Percentiles rank a stretch among this genome's conserved stretches.
These are phyloP conservation scores for Closterium sp. DNA, from an alignment of 139 green algal genomes.

Conservation along the genomic window DNA sequence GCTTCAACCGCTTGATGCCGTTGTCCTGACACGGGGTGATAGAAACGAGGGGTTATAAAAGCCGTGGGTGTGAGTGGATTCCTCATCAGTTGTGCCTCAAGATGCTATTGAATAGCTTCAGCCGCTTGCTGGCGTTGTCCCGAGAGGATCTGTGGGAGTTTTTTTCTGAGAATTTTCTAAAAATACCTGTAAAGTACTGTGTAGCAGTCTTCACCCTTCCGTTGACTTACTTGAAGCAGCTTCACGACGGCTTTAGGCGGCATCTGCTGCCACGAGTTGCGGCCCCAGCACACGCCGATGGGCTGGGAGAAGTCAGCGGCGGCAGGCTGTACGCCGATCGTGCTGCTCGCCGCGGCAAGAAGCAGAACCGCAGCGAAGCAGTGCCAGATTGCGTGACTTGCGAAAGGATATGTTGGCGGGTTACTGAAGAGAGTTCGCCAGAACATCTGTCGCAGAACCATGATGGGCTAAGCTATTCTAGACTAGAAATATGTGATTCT, in stretches of 20 bases:
- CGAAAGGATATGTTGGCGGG: neutral
- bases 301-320: neutral
- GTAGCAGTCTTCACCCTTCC: neutral
- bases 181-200: too few relatives aligned
- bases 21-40: too few relatives aligned
- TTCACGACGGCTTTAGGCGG: neutral
- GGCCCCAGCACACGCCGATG: constrained; percentile 23
- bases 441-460: neutral
- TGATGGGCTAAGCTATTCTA: neutral
- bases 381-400: neutral
- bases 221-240: neutral
- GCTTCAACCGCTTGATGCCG: too few relatives aligned
- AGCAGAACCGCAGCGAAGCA: neutral
- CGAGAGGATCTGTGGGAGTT: too few relatives aligned
- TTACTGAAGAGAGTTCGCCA: neutral
- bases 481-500: neutral
- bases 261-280: neutral
- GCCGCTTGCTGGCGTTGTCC: too few relatives aligned
- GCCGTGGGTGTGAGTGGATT: too few relatives aligned
- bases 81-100: too few relatives aligned
- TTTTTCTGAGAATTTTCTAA: too few relatives aligned
- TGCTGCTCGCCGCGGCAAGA: neutral
- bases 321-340: neutral
- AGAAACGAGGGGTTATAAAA: too few relatives aligned
- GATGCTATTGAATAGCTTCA: too few relatives aligned